Evolutionary conservation across 257 asterid species (phyloP).

Genomic region (Jaltomata sinuosa): DNA sequence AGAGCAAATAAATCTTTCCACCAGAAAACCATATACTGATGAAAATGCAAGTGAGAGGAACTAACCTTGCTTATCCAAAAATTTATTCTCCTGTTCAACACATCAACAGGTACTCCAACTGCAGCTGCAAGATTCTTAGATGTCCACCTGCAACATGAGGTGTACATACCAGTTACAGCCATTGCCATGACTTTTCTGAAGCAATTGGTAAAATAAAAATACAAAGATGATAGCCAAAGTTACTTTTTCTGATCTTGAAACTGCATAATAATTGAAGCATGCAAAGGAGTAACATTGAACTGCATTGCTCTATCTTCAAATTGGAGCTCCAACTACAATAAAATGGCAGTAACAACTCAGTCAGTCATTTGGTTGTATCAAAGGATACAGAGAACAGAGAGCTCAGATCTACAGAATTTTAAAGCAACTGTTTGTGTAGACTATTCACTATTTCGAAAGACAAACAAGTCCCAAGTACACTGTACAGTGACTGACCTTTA

Average conservation of each 20-base stretch:
- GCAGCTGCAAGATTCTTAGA: conserved; percentile 75
- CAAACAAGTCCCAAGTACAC: background rate
- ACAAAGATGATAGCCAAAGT: background rate
- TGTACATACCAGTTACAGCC: background rate
- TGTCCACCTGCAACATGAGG: conserved; percentile 53
- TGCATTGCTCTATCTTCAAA: conserved; percentile 73
- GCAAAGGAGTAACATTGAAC: conserved; percentile 81
- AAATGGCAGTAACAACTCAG: conserved; percentile 6
- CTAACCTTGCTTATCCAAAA: conserved; percentile 93
- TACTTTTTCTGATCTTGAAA: conserved; percentile 89
- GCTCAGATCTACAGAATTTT: background rate
- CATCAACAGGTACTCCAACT: conserved; percentile 76
- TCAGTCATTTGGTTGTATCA: background rate
- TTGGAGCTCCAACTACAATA: conserved; percentile 81
- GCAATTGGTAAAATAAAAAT: background rate
- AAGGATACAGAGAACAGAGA: background rate
- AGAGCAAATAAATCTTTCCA: background rate
- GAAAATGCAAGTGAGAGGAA: background rate
- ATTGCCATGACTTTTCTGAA: background rate
- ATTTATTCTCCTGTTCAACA: conserved; percentile 61
- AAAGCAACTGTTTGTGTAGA: background rate
- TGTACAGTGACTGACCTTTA: conserved; percentile 65
- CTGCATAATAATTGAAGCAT: conserved; percentile 81
- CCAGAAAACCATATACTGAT: background rate
- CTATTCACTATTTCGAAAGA: background rate